These are phyloP conservation scores for Lipomyces spencermartinsiae DNA, from an alignment of 805 yeast genomes.

Conservation along the genomic window DNA sequence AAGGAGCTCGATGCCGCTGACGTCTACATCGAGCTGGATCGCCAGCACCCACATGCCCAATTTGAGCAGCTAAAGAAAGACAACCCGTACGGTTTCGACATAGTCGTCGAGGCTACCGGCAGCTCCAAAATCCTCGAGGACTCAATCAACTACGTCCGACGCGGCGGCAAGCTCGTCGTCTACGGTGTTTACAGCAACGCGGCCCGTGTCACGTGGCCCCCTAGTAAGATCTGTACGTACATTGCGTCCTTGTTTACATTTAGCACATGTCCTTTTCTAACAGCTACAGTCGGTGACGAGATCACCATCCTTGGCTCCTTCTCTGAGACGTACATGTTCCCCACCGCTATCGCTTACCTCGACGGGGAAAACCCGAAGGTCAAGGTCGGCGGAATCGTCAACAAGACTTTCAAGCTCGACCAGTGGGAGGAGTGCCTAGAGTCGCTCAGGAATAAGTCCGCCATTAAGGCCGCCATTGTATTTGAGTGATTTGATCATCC, in stretches of 20 bases:
- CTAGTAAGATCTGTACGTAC: conserved; percentile 30
- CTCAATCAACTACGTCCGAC: conserved; percentile 35
- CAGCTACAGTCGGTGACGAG: conserved; percentile 33
- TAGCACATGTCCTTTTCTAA: not conserved
- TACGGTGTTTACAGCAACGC: conserved; percentile 35
- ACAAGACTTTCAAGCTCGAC: conserved; percentile 35
- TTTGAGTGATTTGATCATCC: conserved; percentile 18
- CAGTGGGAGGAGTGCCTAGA: conserved; percentile 38
- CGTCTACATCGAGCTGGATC: conserved; percentile 33
- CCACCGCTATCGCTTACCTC: conserved; percentile 34
- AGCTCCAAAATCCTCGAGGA: conserved; percentile 32
- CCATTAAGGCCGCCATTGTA: conserved; percentile 36
- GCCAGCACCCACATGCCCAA: conserved; percentile 30
- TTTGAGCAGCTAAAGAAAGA: conserved; percentile 29
- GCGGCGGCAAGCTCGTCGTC: conserved; percentile 36
- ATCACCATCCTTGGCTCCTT: conserved; percentile 36
- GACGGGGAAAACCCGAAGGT: conserved; percentile 37
- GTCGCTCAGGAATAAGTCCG: conserved; percentile 33
- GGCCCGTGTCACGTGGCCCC: conserved; percentile 37
- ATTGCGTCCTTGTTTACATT: not conserved
- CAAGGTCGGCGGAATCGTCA: conserved; percentile 33
- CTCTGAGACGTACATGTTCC: conserved; percentile 37
- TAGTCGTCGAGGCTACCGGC: conserved; percentile 38
- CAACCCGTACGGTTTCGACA: conserved; percentile 36
- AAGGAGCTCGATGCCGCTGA: conserved; percentile 32